Evolutionary conservation across 108 stramenopile genomes (phyloP).

Genomic region (Cylindrotheca closterium): DNA sequence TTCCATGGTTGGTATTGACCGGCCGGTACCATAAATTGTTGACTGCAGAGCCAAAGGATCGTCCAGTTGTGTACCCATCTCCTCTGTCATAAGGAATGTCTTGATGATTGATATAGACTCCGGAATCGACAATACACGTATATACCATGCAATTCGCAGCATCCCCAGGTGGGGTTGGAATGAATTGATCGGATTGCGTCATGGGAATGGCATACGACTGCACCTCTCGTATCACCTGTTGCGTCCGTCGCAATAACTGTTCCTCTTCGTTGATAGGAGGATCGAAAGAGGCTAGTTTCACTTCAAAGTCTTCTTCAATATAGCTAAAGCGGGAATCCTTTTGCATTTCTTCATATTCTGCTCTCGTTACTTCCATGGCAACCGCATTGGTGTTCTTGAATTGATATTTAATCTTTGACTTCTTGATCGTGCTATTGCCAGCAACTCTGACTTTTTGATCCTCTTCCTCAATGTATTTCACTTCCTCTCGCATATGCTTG

Average conservation of each 20-base stretch:
- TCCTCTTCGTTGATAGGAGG: background rate
- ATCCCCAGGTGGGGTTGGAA: background rate
- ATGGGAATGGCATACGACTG: background rate
- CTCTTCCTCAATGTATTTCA: background rate
- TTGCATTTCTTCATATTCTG: background rate
- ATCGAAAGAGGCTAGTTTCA: background rate
- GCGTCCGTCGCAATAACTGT: too few species aligned
- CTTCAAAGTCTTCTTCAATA: background rate
- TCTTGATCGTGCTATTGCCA: background rate
- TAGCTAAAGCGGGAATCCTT: background rate
- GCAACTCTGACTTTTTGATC: background rate
- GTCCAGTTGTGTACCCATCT: slow-evolving; percentile 9
- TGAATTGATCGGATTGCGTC: background rate
- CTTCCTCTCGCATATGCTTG: background rate
- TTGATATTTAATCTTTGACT: background rate
- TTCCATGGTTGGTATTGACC: slow-evolving; percentile 10
- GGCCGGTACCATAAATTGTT: slow-evolving; percentile 5
- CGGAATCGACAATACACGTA: slow-evolving; percentile 64
- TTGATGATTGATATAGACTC: slow-evolving; percentile 31
- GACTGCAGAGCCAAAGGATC: slow-evolving; percentile 5
- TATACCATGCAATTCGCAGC: slow-evolving; percentile 10
- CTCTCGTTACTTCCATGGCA: background rate
- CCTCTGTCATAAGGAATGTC: slow-evolving; percentile 30
- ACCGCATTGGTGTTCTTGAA: background rate
- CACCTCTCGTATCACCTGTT: background rate